Evolutionary conservation across 169 alveolate species (phyloP).

Genomic region (Neospora caninum): DNA sequence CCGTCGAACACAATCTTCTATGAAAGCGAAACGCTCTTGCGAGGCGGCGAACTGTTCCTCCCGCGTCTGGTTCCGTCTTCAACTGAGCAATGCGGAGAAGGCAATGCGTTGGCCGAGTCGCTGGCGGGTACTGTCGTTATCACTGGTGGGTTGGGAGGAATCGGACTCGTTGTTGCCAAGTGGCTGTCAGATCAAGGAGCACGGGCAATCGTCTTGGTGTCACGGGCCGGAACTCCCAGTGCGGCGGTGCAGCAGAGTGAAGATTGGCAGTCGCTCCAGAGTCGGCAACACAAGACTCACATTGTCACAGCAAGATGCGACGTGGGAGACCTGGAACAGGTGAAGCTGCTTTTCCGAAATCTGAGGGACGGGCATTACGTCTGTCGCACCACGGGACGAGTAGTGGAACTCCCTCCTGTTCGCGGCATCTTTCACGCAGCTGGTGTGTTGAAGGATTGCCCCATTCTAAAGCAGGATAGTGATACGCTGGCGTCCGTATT

Average conservation of each 20-base stretch:
- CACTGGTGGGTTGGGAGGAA: slow-evolving; percentile 73
- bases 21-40: neutral
- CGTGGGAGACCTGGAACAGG: neutral
- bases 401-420: neutral
- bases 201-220: slow-evolving; percentile 69
- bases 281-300: neutral
- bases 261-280: slow-evolving; percentile 52
- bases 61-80: neutral
- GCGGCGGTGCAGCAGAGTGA: slow-evolving; percentile 49
- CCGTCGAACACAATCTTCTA: neutral
- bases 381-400: neutral
- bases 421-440: slow-evolving; percentile 71
- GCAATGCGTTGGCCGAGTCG: neutral
- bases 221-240: slow-evolving; percentile 68
- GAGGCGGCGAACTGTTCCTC: neutral
- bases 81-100: neutral
- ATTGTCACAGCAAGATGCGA: neutral
- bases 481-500: slow-evolving; percentile 52
- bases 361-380: neutral
- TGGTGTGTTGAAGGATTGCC: slow-evolving; percentile 68
- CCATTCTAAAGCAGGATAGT: slow-evolving; percentile 42
- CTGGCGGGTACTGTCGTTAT: slow-evolving; percentile 10
- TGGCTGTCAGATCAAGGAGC: slow-evolving; percentile 81
- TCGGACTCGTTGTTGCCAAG: slow-evolving; percentile 73
- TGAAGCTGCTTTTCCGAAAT: neutral